Base-by-base conservation (phyloP, 495 filamentous ascomycete genomes). In the Penicillium diatomitis region DNA sequence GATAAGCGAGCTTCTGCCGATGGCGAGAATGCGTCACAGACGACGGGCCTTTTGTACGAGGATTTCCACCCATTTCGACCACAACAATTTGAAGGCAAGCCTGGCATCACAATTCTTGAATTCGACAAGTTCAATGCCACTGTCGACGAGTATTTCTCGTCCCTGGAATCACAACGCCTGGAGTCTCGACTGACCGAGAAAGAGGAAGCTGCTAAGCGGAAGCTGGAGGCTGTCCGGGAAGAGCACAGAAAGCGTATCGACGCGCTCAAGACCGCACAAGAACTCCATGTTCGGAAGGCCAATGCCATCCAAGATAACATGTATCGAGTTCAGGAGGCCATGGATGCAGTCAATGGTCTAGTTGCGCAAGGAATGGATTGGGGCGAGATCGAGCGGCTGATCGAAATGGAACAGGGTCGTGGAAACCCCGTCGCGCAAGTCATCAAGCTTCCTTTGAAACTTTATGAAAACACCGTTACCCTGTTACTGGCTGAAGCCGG, bases 31-130 rank as follows among this genome's bases (percentile, higher is more conserved):
- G 52, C 60, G 9, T 58, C 72, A 41, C 63, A 73, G 38, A 64
- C 66, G 6, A 69, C 72, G 47, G 55, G 71, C 11, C 56, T 92
- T 4, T 64, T 95, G 8, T 98, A 97, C 56, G 87, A 96, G 44
- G 92, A 98, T 53, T 96, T 96, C 60, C 91, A 96, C 58, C 92
- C 92, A 0, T 98, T 96, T 67, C 74, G 83, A 39, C 92, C 92
- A 0, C 74, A 76, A 31, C 92, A 98, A 57, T 89, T 95, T 55
- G 83, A 82, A 51, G 71, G 81, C 7, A 81, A 84, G 48, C 70
- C 81, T 4, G 65, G 69, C 0, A 71, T 79, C 28, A 77, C 77
- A 4, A 81, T 94, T 10, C 58, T 96, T 6, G 75, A 85, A 46
- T 88, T 87, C 55, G 78, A 87, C 3, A 84, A 84, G 46, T 95